Evolutionary conservation across 2,329 filamentous ascomycete genomes (phyloP).

Genomic region (Sporothrix pseudoabietina): DNA sequence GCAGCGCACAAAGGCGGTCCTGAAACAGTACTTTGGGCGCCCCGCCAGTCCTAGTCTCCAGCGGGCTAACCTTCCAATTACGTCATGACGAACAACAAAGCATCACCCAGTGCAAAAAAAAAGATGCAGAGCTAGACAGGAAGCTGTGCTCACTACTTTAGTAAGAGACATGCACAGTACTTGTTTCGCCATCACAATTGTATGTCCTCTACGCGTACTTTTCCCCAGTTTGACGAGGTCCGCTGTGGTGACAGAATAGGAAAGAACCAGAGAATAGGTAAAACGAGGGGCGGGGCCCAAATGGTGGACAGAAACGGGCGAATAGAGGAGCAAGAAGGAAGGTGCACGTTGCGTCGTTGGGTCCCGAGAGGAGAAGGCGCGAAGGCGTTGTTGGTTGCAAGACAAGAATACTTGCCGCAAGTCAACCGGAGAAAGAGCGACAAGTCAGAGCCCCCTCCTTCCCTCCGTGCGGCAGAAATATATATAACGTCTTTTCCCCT

Average conservation of each 20-base stretch:
- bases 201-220: not conserved
- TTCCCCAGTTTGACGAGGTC: not conserved
- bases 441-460: constrained; percentile 16
- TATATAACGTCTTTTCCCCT: constrained; percentile 21
- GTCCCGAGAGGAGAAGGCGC: constrained; percentile 5
- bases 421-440: constrained; percentile 22
- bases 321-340: constrained; percentile 21
- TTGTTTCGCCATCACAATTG: constrained; percentile 3
- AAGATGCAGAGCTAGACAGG: not conserved
- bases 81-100: constrained; percentile 25
- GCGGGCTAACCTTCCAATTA: constrained; percentile 15
- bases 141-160: not conserved
- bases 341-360: constrained; percentile 26
- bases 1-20: not conserved
- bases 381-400: not conserved
- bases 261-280: constrained; percentile 10
- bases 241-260: constrained; percentile 12
- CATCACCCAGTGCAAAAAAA: not conserved
- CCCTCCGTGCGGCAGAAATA: constrained; percentile 9
- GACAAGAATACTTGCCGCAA: not conserved
- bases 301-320: constrained; percentile 15
- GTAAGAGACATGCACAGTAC: not conserved
- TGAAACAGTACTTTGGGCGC: not conserved
- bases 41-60: not conserved
- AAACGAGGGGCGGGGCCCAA: constrained; percentile 22